Evolutionary conservation across 805 yeast genomes (phyloP).

Genomic region (Ogataea dorogensis): DNA sequence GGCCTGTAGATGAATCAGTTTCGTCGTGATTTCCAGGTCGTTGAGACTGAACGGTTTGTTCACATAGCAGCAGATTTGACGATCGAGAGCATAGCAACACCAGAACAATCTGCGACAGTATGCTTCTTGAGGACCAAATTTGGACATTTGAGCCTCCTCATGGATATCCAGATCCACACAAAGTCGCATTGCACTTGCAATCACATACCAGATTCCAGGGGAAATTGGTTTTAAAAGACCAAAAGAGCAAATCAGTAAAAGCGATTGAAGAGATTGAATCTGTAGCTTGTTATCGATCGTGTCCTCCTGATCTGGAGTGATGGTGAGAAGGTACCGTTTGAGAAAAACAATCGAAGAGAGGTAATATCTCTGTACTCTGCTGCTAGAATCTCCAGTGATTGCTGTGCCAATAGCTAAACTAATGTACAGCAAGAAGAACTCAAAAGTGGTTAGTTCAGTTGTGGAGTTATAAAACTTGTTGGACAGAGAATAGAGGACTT

Average conservation of each 20-base stretch:
- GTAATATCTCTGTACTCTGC: slow-evolving; percentile 11
- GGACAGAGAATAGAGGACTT: slow-evolving; percentile 6
- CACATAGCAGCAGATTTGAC: slow-evolving; percentile 47
- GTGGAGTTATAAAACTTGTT: slow-evolving; percentile 5
- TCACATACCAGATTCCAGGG: slow-evolving; percentile 49
- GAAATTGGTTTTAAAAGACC: slow-evolving; percentile 45
- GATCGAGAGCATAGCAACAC: slow-evolving; percentile 46
- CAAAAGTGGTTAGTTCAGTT: slow-evolving; percentile 10
- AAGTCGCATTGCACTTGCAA: slow-evolving; percentile 43
- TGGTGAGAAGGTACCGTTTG: slow-evolving; percentile 14
- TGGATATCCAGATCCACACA: slow-evolving; percentile 48
- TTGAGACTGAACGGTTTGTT: slow-evolving; percentile 47
- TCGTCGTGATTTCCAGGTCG: slow-evolving; percentile 29
- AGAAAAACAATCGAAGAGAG: slow-evolving; percentile 15
- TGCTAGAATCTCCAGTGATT: slow-evolving; percentile 20
- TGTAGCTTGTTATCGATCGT: slow-evolving; percentile 9
- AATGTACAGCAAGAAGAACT: slow-evolving; percentile 14
- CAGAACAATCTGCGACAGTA: slow-evolving; percentile 38
- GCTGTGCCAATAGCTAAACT: slow-evolving; percentile 20
- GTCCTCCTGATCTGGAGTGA: slow-evolving; percentile 1
- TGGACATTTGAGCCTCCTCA: slow-evolving; percentile 30
- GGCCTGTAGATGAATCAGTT: slow-evolving; percentile 4
- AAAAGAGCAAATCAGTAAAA: slow-evolving; percentile 39
- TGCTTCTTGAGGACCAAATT: background rate
- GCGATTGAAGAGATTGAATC: slow-evolving; percentile 40